These are phyloP conservation scores for Penicillium roqueforti DNA, from an alignment of 495 filamentous ascomycete species.

Conservation along the genomic window DNA sequence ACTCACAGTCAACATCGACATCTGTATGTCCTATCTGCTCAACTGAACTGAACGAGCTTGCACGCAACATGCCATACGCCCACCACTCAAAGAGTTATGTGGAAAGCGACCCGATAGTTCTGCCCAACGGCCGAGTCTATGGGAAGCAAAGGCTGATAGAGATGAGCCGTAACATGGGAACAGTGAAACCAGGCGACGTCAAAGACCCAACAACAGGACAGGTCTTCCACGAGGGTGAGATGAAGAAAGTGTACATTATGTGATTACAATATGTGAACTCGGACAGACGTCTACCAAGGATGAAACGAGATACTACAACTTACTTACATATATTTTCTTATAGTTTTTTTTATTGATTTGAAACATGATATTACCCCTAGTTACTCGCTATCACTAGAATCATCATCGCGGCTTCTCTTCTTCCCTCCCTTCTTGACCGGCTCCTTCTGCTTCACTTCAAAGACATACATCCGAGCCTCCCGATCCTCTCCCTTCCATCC, in stretches of 20 bases:
- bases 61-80: conserved; percentile 83
- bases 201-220: conserved; percentile 80
- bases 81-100: conserved; percentile 91
- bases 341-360: no score
- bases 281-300: not conserved
- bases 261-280: conserved; percentile 72
- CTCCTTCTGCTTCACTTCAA: conserved; percentile 59
- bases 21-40: conserved; percentile 91
- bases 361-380: no score
- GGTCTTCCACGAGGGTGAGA: conserved; percentile 51
- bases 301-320: not conserved
- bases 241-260: conserved; percentile 91
- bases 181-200: conserved; percentile 52
- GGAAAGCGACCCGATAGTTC: conserved; percentile 76
- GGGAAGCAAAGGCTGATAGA: conserved; percentile 69
- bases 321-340: no score
- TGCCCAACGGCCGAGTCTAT: conserved; percentile 86
- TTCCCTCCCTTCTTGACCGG: conserved; percentile 24
- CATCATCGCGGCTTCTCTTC: conserved; percentile 44
- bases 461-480: conserved; percentile 71
- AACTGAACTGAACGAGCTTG: conserved; percentile 88
- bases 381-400: conserved; percentile 42
- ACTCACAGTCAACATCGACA: conserved; percentile 54
- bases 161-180: conserved; percentile 63
- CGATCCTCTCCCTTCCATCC: conserved; percentile 80